Evolutionary conservation across 1,284 basidiomycete genomes (phyloP).

Genomic region (Ganoderma multipileum): DNA sequence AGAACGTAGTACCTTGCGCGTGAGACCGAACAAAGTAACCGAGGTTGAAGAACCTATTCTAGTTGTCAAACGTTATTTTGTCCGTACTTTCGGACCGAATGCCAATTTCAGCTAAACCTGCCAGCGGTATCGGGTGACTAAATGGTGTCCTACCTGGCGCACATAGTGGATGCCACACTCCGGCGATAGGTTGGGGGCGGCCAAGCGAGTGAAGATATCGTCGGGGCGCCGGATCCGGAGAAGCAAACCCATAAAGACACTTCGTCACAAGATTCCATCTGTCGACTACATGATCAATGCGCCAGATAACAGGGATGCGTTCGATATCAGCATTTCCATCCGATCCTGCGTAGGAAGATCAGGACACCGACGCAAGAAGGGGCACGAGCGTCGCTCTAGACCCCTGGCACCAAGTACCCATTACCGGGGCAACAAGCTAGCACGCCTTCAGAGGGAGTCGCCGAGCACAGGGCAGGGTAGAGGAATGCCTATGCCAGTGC

Average conservation of each 20-base stretch:
- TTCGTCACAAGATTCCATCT: neutral
- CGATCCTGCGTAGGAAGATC: neutral
- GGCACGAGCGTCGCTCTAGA: neutral
- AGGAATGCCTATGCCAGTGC: neutral
- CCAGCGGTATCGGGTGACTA: neutral
- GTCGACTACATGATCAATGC: neutral
- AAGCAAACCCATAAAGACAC: neutral
- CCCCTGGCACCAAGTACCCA: neutral
- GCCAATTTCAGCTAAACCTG: neutral
- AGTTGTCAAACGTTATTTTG: neutral
- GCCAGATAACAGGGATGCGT: neutral
- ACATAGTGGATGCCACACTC: neutral
- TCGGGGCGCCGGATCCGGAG: neutral
- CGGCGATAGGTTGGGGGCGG: neutral
- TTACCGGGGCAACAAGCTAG: neutral
- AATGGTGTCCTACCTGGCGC: neutral
- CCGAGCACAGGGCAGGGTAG: neutral
- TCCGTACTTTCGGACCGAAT: neutral
- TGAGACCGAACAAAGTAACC: neutral
- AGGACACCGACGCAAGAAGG: neutral
- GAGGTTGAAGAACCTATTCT: neutral
- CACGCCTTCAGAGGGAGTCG: neutral
- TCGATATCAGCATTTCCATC: neutral
- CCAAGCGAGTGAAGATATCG: neutral
- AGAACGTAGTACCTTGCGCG: neutral